Evolutionary conservation across 1,284 basidiomycete genomes (phyloP).

Genomic region (Ustilago shanxiensis): DNA sequence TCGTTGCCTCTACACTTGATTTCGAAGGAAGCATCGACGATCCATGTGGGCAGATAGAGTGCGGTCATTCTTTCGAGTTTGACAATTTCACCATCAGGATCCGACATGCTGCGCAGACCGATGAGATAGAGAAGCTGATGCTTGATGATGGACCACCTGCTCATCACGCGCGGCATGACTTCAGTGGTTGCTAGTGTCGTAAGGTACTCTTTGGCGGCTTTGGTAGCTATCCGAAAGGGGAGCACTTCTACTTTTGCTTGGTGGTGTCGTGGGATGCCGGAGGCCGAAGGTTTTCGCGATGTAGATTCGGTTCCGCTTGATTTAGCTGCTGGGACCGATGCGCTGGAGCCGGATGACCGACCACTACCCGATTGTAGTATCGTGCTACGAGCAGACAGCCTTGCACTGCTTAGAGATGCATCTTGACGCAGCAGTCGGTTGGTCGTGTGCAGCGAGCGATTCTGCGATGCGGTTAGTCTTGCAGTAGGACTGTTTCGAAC

Average conservation of each 20-base stretch:
- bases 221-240: constrained; percentile 33
- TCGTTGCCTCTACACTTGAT: constrained; percentile 51
- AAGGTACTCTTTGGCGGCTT: constrained; percentile 30
- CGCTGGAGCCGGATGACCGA: neutral
- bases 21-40: constrained; percentile 48
- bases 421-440: constrained; percentile 9
- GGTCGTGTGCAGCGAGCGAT: constrained; percentile 13
- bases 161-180: constrained; percentile 33
- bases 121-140: constrained; percentile 27
- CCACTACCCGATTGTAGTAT: neutral
- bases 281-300: neutral
- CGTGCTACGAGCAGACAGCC: constrained; percentile 7
- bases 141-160: constrained; percentile 24
- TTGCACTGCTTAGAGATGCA: neutral
- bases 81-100: constrained; percentile 25
- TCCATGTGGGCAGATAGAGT: constrained; percentile 49
- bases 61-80: constrained; percentile 38
- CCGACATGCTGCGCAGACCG: constrained; percentile 15
- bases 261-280: constrained; percentile 24
- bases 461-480: neutral
- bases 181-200: constrained; percentile 28
- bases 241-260: constrained; percentile 49
- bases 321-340: constrained; percentile 13
- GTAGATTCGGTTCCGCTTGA: neutral
- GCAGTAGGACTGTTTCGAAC: neutral